phyloP scores from a whole-genome alignment of 352 stramenopile species.

The Phytophthora pseudosyringae region DNA sequence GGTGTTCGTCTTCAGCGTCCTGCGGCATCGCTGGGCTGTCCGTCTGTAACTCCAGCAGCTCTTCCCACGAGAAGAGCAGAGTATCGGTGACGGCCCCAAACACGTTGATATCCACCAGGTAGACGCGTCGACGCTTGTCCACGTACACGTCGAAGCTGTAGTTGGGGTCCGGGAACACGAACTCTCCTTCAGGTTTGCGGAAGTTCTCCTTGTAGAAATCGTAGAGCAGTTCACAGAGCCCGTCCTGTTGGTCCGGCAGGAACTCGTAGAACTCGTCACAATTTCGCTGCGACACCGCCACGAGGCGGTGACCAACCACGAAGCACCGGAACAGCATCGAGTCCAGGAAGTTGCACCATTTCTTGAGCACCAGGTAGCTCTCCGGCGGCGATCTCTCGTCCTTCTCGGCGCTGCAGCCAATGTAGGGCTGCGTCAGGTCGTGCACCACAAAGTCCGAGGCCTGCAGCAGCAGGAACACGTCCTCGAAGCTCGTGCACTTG shows the following conservation, averaged over 20 bases:
- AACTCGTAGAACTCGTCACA: slow-evolving; percentile 94
- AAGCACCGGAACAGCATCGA: slow-evolving; percentile 97
- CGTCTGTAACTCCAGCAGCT: slow-evolving; percentile 59
- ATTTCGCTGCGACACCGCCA: slow-evolving; percentile 93
- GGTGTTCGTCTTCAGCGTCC: slow-evolving; percentile 48
- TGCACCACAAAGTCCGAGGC: slow-evolving; percentile 90
- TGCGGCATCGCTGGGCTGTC: slow-evolving; percentile 12
- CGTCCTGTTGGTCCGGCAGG: slow-evolving; percentile 75
- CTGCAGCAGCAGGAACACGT: slow-evolving; percentile 87
- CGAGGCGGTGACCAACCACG: slow-evolving; percentile 75
- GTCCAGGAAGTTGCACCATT: slow-evolving; percentile 95
- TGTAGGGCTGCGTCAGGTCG: slow-evolving; percentile 90
- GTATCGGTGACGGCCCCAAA: slow-evolving; percentile 92
- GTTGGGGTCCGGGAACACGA: slow-evolving; percentile 72
- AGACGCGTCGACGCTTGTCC: slow-evolving; percentile 92
- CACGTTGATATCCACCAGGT: slow-evolving; percentile 96
- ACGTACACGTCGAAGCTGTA: slow-evolving; percentile 96
- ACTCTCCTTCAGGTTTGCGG: slow-evolving; percentile 12
- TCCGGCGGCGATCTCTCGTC: slow-evolving; percentile 14
- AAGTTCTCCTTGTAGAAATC: slow-evolving; percentile 71
- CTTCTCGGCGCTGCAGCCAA: slow-evolving; percentile 54
- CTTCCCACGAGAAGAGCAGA: slow-evolving; percentile 94
- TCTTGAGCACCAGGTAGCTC: slow-evolving; percentile 91
- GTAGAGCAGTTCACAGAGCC: slow-evolving; percentile 70
- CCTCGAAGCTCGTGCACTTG: slow-evolving; percentile 81